These are phyloP conservation scores for Phytophthora melonis DNA, from an alignment of 352 stramenopile species.

Conservation along the genomic window DNA sequence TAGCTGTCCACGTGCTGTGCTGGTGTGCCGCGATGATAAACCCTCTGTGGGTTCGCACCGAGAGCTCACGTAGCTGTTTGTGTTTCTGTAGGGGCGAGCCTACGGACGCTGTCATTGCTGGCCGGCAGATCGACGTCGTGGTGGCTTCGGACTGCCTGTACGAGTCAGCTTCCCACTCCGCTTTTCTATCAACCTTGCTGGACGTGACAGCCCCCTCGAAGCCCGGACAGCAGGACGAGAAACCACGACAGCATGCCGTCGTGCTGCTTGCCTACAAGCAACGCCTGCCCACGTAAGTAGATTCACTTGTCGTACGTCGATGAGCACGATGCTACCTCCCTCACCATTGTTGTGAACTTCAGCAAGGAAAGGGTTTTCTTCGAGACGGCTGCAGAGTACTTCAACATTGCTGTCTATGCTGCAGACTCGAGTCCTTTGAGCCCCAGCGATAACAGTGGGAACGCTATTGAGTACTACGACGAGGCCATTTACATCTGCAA, in stretches of 20 bases:
- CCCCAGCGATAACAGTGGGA: constrained; percentile 1
- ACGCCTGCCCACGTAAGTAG: constrained; percentile 52
- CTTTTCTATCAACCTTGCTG: constrained; percentile 54
- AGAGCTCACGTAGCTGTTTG: not conserved
- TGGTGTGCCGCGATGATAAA: constrained; percentile 42
- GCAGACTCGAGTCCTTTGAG: constrained; percentile 10
- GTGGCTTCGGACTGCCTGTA: constrained; percentile 76
- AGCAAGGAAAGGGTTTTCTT: constrained; percentile 63
- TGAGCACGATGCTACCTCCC: not conserved
- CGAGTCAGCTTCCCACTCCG: constrained; percentile 50
- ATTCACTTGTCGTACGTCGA: too few species aligned
- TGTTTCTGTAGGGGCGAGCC: constrained; percentile 26
- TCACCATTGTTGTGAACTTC: not conserved
- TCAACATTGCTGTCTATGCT: constrained; percentile 50
- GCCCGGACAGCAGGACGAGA: not conserved
- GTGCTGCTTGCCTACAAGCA: constrained; percentile 83
- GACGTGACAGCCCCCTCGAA: constrained; percentile 35
- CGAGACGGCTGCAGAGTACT: constrained; percentile 38
- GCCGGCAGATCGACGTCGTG: constrained; percentile 21
- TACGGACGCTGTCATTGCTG: constrained; percentile 13
- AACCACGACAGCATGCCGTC: not conserved
- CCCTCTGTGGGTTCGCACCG: not conserved
- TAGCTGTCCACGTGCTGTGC: constrained; percentile 40
- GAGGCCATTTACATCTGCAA: constrained; percentile 66
- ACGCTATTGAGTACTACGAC: constrained; percentile 35